Evolutionary conservation across 2,329 filamentous ascomycete species (phyloP), one percentile per base, ranked within the genome.

Genomic region (Microsporum canis): DNA sequence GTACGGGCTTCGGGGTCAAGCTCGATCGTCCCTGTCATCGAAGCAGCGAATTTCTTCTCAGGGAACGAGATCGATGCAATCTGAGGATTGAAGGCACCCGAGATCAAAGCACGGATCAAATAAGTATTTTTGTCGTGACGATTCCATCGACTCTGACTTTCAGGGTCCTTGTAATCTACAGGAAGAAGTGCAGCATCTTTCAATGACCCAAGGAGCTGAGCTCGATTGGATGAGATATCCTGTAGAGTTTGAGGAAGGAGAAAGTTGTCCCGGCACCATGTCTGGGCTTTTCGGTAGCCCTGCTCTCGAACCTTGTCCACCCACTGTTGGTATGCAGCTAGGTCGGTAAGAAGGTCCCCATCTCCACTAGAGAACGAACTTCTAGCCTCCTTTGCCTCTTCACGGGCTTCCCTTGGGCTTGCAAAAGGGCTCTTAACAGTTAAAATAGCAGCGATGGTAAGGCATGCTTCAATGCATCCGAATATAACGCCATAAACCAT

Each of bases 401-500:
- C 90, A 17, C 94, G 83, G 71, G 86, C 91, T 31, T 94, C 88
- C 17, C 86, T 84, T 0, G 92, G 91, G 0, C 88, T 88, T 2
- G 95, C 75, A 70, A 99, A 99, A 0, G 94, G 92, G 64, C 86
- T 90, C 68, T 86, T 87, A 33, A 89, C 87, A 60, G 91, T 96
- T n/a, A 99, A 80, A 45, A 97, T 94, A 6, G 91, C 88, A 1
- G 94, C 89, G 64, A 97, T 91, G 2, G 88, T 91, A 60, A 97
- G 81, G 66, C 88, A 91, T 59, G 92, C 85, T 68, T 96, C 90
- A 5, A 97, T 81, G 69, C 92, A 97, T 38, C 89, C 89, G 69
- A 99, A 97, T 62, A 95, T 91, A 14, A 90, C 88, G 4, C 94
- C 94, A 70, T 95, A 96, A 2, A 99, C 89, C 81, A 99, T 90